Conservation (phyloP, 306 rosid genomes). For the Dryas alaskensis region DNA sequence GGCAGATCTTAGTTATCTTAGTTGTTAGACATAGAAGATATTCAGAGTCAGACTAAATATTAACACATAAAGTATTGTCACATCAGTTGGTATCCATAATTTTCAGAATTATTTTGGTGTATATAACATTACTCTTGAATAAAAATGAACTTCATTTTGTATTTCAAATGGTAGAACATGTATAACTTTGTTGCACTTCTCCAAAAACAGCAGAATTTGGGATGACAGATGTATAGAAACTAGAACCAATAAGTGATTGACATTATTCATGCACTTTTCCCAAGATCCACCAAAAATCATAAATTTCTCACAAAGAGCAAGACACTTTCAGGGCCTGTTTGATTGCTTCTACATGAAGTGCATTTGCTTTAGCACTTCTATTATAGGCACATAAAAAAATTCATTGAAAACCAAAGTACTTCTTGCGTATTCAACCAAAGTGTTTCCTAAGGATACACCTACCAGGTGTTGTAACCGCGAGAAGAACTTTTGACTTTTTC, state of each 20-base stretch:
- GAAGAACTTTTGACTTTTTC: too few species aligned
- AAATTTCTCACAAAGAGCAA: neutral
- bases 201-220: neutral
- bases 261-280: neutral
- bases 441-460: too few species aligned
- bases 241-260: neutral
- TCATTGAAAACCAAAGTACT: too few species aligned
- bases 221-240: too few species aligned
- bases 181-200: neutral
- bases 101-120: neutral
- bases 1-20: neutral
- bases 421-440: too few species aligned
- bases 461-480: too few species aligned
- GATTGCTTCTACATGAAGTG: too few species aligned
- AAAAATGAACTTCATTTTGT: neutral
- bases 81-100: neutral
- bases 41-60: neutral
- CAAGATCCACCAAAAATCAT: neutral
- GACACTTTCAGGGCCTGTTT: neutral
- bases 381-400: too few species aligned
- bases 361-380: too few species aligned
- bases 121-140: too few species aligned
- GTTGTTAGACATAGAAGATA: neutral
- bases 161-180: neutral
- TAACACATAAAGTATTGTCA: neutral